These are phyloP conservation scores for Porpolomopsis calyptriformis DNA, from an alignment of 768 basidiomycete genomes.

Conservation along the genomic window DNA sequence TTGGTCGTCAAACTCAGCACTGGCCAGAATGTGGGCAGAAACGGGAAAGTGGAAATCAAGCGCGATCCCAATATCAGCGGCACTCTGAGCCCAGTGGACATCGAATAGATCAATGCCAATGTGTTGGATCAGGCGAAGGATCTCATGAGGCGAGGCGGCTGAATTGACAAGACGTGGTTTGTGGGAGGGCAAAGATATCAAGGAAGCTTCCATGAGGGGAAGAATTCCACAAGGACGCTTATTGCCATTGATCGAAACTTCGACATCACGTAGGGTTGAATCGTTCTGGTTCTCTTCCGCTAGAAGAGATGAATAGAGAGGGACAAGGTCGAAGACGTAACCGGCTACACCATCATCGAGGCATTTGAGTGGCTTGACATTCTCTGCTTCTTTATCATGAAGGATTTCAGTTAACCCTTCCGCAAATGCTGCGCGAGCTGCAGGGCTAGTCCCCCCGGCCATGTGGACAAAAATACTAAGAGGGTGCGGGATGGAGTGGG, in stretches of 20 bases:
- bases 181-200: conserved; percentile 35
- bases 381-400: conserved; percentile 43
- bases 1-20: neutral
- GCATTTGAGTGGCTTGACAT: conserved; percentile 37
- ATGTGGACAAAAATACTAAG: conserved; percentile 60
- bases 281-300: conserved; percentile 7
- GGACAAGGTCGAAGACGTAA: conserved; percentile 60
- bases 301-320: conserved; percentile 26
- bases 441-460: conserved; percentile 44
- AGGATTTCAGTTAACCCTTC: conserved; percentile 45
- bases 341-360: conserved; percentile 64
- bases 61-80: conserved; percentile 61
- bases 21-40: conserved; percentile 5
- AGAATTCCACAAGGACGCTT: conserved; percentile 12
- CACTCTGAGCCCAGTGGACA: conserved; percentile 55
- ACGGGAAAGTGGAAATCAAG: conserved; percentile 72
- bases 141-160: conserved; percentile 57
- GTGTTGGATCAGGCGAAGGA: conserved; percentile 51
- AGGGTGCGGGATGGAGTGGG: conserved; percentile 9
- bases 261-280: conserved; percentile 1
- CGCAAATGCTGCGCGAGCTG: conserved; percentile 59
- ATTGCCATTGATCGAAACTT: neutral
- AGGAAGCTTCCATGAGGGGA: conserved; percentile 48
- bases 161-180: conserved; percentile 61
- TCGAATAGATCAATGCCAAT: conserved; percentile 74